Evolutionary conservation across 257 asterid genomes (phyloP), one percentile per base, ranked within the genome.

Genomic region (Solanum commersonii): DNA sequence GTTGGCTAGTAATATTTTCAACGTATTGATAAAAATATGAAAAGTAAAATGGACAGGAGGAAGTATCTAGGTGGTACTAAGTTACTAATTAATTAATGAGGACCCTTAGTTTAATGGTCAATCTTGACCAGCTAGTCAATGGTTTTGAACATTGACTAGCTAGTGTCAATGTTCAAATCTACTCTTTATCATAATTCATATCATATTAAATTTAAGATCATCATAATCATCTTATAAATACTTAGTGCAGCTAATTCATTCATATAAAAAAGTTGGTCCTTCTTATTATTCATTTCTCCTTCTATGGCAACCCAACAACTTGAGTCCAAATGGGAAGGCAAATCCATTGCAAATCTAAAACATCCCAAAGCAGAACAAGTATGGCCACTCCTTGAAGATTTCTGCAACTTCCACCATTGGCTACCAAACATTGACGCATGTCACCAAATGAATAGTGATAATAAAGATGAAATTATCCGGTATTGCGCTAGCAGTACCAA

Each of bases 381-480:
- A 88, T 96, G 97, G 98, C 88, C 94, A 22, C 90, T 94, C 86
- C 87, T 96, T 40, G 93, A 91, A 74, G 98, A 95, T 82, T 96
- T 96, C 88, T 95, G 90, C 92, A 88, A 76, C 93, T 8, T 92
- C 29, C 88, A 94, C 92, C 91, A 93, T 86, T 93, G 93, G 94
- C 93, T 94, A 20, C 98, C 98, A 1, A 83, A 79, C 91, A 89
- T 95, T 68, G 94, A 96, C 87, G 90, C 96, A 2, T 95, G 94
- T 72, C n/a, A 44, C 90, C 90, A 88, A 25, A 89, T 95, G 42
- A 89, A 89, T 13, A 11, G 31, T 10, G 95, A 88, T 2, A 92
- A 90, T 13, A 84, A 67, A 70, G 90, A 82, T 10, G 94, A 92
- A 27, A 87, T 90, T 20, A 87, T 94, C 85, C 98, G 98, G 5